Evolutionary conservation across 2,329 filamentous ascomycete species (phyloP).

Genomic region (Trichoderma sp.): DNA sequence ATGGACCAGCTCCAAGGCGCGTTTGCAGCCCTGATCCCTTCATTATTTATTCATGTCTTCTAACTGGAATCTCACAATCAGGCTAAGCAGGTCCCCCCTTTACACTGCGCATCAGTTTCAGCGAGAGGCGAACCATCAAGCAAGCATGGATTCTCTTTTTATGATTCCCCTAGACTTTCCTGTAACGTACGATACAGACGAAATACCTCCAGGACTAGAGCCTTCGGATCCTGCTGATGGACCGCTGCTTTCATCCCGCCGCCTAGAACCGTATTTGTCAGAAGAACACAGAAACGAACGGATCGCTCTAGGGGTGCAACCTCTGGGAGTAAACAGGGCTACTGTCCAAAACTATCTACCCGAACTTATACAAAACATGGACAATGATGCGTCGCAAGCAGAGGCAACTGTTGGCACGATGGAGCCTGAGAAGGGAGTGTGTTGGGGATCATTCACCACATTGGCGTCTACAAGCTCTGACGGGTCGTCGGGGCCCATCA

Average conservation of each 20-base stretch:
- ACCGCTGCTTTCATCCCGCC: not conserved
- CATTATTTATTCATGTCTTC: not conserved
- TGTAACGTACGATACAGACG: not conserved
- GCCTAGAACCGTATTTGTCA: not conserved
- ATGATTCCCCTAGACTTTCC: slow-evolving; percentile 7
- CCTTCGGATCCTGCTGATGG: not conserved
- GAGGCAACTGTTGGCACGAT: not conserved
- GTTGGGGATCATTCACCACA: not conserved
- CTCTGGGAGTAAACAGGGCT: not conserved
- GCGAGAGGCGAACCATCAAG: not conserved
- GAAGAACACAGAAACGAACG: slow-evolving; percentile 1
- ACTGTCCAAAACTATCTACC: not conserved
- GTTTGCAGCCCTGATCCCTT: not conserved
- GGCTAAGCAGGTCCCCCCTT: not conserved
- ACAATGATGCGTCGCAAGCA: not conserved
- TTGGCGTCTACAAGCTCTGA: not conserved
- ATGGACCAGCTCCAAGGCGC: not conserved
- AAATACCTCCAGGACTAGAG: not conserved
- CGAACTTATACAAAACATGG: not conserved
- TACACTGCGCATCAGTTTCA: not conserved
- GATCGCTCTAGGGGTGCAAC: not conserved
- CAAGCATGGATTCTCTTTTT: not conserved
- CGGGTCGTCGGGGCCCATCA: not conserved
- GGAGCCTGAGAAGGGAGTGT: not conserved
- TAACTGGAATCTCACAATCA: not conserved